These are phyloP conservation scores for Talaromyces trachyspermus DNA, from an alignment of 495 filamentous ascomycete species.

Conservation along the genomic window DNA sequence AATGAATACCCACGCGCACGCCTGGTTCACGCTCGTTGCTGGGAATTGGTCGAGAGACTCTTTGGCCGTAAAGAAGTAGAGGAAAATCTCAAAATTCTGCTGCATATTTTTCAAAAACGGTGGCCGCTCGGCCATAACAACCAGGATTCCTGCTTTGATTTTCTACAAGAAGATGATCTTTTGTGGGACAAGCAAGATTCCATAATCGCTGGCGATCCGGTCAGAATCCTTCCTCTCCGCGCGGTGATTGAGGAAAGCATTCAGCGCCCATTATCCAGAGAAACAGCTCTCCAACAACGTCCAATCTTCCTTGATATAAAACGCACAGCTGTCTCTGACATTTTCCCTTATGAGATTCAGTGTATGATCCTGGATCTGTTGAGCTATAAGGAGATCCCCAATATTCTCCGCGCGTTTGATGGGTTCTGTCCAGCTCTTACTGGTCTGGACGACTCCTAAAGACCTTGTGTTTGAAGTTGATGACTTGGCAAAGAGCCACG, in stretches of 20 bases:
- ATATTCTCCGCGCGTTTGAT: conserved; percentile 2
- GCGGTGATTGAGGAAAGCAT: background rate
- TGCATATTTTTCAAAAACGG: background rate
- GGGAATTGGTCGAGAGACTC: conserved; percentile 1
- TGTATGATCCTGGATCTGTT: conserved; percentile 1
- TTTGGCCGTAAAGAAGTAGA: conserved; percentile 2
- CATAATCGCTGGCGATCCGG: background rate
- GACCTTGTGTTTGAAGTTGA: conserved; percentile 7
- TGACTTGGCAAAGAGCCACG: background rate
- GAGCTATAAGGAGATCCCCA: background rate
- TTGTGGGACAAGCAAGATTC: background rate
- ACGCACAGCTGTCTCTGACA: background rate
- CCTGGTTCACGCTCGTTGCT: conserved; percentile 3
- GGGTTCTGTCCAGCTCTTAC: conserved; percentile 2
- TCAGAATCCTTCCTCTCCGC: background rate
- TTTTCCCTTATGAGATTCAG: background rate
- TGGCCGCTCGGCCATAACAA: background rate
- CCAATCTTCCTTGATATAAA: conserved; percentile 2
- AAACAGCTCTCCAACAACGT: background rate
- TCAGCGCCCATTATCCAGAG: background rate
- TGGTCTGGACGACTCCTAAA: conserved; percentile 5
- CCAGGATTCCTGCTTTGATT: background rate
- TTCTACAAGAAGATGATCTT: background rate
- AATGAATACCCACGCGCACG: background rate
- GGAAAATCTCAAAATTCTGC: conserved; percentile 1